Conservation (phyloP, 352 stramenopile species). For the Phytophthora idaei region DNA sequence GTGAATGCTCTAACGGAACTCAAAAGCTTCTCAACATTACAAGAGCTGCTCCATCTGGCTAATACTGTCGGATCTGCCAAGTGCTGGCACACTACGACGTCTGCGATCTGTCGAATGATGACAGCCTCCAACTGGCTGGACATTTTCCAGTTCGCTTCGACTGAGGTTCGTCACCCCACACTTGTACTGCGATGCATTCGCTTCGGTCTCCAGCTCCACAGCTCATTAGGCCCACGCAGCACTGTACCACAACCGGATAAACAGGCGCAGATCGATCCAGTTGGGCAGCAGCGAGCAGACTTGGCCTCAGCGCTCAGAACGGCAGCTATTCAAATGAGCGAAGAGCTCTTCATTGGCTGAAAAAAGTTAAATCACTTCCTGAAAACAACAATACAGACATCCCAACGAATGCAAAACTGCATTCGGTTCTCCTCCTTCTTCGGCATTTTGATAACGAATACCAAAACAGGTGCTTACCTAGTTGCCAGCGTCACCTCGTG, state of each 20-base stretch:
- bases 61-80: slow-evolving; percentile 26
- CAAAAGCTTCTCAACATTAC: slow-evolving; percentile 12
- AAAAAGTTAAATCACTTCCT: background rate
- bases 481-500: too few species aligned
- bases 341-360: slow-evolving; percentile 32
- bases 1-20: slow-evolving; percentile 16
- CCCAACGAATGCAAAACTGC: too few species aligned
- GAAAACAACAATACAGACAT: too few species aligned
- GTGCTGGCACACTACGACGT: slow-evolving; percentile 48
- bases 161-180: slow-evolving; percentile 37
- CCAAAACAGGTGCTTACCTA: too few species aligned
- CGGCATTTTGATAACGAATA: too few species aligned
- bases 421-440: too few species aligned
- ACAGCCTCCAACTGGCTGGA: slow-evolving; percentile 34
- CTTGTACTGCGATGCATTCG: slow-evolving; percentile 43
- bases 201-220: slow-evolving; percentile 32
- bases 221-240: slow-evolving; percentile 2
- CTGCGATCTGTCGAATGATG: slow-evolving; percentile 35
- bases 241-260: slow-evolving; percentile 7
- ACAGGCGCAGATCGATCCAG: slow-evolving; percentile 16
- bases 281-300: slow-evolving; percentile 12
- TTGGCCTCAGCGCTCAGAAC: slow-evolving; percentile 21
- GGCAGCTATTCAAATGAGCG: slow-evolving; percentile 30
- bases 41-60: slow-evolving; percentile 32
- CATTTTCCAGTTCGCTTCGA: slow-evolving; percentile 35